These are phyloP conservation scores for Leersia perrieri DNA, from an alignment of 176 grass and related monocot species.

Conservation along the genomic window DNA sequence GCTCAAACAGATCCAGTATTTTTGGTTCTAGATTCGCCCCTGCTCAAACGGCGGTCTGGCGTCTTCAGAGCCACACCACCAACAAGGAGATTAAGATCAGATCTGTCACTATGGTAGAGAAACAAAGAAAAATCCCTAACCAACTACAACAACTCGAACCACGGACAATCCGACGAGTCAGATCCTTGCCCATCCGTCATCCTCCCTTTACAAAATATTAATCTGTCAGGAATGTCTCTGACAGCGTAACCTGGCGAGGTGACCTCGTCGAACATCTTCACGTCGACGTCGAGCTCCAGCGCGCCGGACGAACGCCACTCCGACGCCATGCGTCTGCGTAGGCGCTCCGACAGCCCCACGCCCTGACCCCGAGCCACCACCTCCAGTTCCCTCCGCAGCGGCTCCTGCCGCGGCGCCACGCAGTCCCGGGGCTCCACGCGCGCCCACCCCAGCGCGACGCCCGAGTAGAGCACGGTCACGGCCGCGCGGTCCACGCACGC, in stretches of 20 bases:
- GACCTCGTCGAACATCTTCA: not conserved
- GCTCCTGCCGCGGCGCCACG: not conserved
- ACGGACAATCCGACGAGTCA: not conserved
- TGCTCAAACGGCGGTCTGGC: too few species aligned
- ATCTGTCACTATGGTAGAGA: too few species aligned
- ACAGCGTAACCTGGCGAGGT: not conserved
- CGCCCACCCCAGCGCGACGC: constrained; percentile 25
- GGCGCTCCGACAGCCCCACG: not conserved
- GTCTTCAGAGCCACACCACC: too few species aligned
- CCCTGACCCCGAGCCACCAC: constrained; percentile 11
- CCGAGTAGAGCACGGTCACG: constrained; percentile 7
- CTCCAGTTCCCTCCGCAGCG: not conserved
- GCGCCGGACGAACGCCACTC: not conserved
- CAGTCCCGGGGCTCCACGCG: constrained; percentile 14
- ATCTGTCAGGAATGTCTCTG: not conserved
- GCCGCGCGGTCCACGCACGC: constrained; percentile 3
- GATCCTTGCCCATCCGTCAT: not conserved
- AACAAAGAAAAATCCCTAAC: too few species aligned
- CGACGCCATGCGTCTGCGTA: constrained; percentile 5
- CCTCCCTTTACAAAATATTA: not conserved
- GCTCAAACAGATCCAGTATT: too few species aligned
- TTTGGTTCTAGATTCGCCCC: too few species aligned
- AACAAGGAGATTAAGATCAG: too few species aligned
- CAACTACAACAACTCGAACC: not conserved
- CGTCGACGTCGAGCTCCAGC: constrained; percentile 17